Base-by-base conservation (phyloP, 2,329 filamentous ascomycete genomes). In the Botrytis cinerea region DNA sequence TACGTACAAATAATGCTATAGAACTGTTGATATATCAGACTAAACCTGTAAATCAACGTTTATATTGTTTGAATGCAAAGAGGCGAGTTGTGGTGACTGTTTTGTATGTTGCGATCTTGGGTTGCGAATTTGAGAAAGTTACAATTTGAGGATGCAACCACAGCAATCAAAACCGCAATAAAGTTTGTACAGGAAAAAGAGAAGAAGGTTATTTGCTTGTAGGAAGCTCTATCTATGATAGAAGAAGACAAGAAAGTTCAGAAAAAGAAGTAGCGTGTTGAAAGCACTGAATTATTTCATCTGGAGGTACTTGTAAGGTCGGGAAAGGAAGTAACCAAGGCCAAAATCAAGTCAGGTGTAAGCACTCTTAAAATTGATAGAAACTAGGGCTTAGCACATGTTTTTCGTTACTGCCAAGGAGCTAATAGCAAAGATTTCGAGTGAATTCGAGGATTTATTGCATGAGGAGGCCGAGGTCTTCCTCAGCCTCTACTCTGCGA, bases 191-290 rank as follows among this genome's bases (percentile, higher is more conserved):
- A 69, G 22, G 8, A 59, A 69, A n/a, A 22, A 18, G 66, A 57
- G 46, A 10, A 43, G 18, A 68, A 22, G 16, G 25, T 28, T 4
- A 38, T 69, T 59, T 57, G 48, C 48, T 57, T 57, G 4, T 57
- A 45, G n/a, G 35, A n/a, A 69, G 35, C 20, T 59, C 66, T 69
- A 57, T 57, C 66, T 57, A 57, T 57, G 66, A 69, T 45, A 69
- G 66, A 54, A 54, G 35, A 14, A 20, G 35, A 59, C 28, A 25
- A 12, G 66, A 59, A 69, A 45, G 25, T 16, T 57, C 2, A 57
- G 40, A 54, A 68, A 57, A 57, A n/a, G 10, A 43, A 69, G 48
- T 32, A 69, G 48, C 25, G 66, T 69, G 51, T 32, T 57, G 48
- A 43, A 43, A 54, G n/a, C 43, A 28, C 48, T 69, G 35, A 32